Base-by-base conservation (phyloP, 2,329 filamentous ascomycete species). In the Exophiala aquamarina region DNA sequence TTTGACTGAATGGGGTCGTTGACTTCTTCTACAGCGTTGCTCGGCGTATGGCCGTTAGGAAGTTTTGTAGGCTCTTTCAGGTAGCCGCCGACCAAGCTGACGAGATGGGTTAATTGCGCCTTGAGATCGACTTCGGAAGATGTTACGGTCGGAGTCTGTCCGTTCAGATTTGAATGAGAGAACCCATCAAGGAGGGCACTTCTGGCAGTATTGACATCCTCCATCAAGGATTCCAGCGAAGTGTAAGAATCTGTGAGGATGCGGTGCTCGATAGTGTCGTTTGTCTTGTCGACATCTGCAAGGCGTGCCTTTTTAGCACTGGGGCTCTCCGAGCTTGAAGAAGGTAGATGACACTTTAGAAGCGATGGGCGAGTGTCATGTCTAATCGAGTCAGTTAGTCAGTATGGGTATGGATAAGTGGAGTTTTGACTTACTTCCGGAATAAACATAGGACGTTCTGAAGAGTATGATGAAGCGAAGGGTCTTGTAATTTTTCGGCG, bases 331-430 rank as follows among this genome's bases (percentile, higher is more conserved):
- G 61, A 57, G 14, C 66, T 63, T 18, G 56, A 42, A 10, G 60
- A 54, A 14, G 66, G 62, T 34, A 72, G 56, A 32, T 69, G 66
- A 42, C 63, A 66, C 41, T 66, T 67, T 11, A 73, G 61, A 40
- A 73, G 61, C 21, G 67, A 65, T n/a, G 71, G 64, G 36, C 69
- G 68, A n/a, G 66, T 60, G 54, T 73, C 70, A 54, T 69, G 65
- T 47, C 70, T 74, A 47, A 7, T 23, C n/a, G 10, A 41, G 49
- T 38, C 49, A 39, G 49, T 38, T 49, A 39, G 55, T 66, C 47
- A 67, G 28, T 14, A 20, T 33, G 14, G 28, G 34, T 21, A 3
- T 13, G 15, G 10, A 6, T 3, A 9, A 34, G 3, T 17, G n/a
- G 14, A 38, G 19, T 15, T 14, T 19, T 26, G 19, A 42, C 42